Evolutionary conservation across 2,329 filamentous ascomycete genomes (phyloP), one percentile per base, ranked within the genome.

Genomic region (Purpureocillium lavendulum): DNA sequence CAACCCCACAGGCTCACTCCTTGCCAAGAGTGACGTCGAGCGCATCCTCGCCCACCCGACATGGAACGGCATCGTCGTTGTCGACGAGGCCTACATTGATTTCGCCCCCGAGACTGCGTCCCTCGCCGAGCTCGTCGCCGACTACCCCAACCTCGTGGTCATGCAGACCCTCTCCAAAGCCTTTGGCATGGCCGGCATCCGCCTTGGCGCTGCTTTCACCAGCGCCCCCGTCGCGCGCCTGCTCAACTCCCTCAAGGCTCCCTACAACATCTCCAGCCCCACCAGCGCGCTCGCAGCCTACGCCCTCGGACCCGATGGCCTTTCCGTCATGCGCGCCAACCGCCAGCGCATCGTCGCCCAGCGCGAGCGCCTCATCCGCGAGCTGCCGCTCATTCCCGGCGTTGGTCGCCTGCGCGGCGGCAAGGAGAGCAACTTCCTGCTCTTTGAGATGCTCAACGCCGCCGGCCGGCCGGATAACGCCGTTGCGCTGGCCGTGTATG

Each of bases 101-200:
- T 98, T 97, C 56, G 83, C 89, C 7, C 79, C 80, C 6, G 80
- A 63, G 13, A 80, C 77, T 18, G 73, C 85, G 32, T 94, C 85
- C 49, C 73, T 97, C 18, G 90, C 92, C 18, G 86, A 94, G 62
- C 94, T 87, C 83, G 89, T 94, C 1, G 71, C 76, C 29, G 88
- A 95, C 55, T 94, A 86, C 78, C 89, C 90, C 37, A 98, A 98
- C 61, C 71, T 98, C 18, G 88, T 96, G 14, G 89, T 98, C 41
- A 87, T 97, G 86, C 92, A 98, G 70, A 98, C 92, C 1, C 73
- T 97, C n/a, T 94, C 86, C 54, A 98, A 98, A 62, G 92, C 88
- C 0, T 98, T 98, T 56, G 92, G 92, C 21, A 76, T 98, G 55
- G 92, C 92, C 4, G 92, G 90, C 37, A 95, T 98, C 57, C 75